Conservation (phyloP, 2,329 filamentous ascomycete genomes). For the Nigrospora oryzae region DNA sequence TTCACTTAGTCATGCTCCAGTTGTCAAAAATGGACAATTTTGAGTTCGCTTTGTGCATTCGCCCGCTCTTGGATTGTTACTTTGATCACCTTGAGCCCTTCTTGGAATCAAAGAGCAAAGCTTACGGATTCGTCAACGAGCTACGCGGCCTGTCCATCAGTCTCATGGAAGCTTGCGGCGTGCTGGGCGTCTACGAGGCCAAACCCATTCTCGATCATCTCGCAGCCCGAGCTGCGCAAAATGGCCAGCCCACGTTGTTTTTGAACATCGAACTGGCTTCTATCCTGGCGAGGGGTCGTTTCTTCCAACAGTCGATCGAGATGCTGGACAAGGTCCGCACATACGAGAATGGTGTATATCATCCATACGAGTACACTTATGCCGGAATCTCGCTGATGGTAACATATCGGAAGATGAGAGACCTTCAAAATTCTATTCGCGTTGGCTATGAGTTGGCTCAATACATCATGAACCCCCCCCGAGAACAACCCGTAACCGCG, state of each 20-base stretch:
- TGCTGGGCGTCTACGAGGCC: conserved; percentile 4
- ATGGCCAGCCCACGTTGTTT: background rate
- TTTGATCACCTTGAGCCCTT: conserved; percentile 6
- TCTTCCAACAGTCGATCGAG: too few species aligned
- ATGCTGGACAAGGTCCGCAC: too few species aligned
- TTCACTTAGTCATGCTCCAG: conserved; percentile 1
- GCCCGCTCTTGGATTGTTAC: conserved; percentile 4
- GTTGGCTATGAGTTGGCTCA: too few species aligned
- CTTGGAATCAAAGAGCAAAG: background rate
- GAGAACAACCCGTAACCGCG: too few species aligned
- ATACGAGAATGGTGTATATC: too few species aligned
- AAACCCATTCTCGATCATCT: conserved; percentile 1
- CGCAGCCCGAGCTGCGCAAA: background rate
- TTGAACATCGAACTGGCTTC: conserved; percentile 1
- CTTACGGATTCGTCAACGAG: conserved; percentile 1
- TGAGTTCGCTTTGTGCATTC: conserved; percentile 1
- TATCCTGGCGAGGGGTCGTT: background rate
- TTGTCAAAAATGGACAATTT: background rate
- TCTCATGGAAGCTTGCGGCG: conserved; percentile 4
- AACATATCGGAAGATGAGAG: too few species aligned
- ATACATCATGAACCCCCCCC: too few species aligned
- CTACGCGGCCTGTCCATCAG: conserved; percentile 3
- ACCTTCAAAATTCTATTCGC: too few species aligned
- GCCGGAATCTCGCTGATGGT: too few species aligned
- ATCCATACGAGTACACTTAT: too few species aligned